Base-by-base conservation (phyloP, 371 early-diverging fungal species). In the Lichtheimia corymbifera region DNA sequence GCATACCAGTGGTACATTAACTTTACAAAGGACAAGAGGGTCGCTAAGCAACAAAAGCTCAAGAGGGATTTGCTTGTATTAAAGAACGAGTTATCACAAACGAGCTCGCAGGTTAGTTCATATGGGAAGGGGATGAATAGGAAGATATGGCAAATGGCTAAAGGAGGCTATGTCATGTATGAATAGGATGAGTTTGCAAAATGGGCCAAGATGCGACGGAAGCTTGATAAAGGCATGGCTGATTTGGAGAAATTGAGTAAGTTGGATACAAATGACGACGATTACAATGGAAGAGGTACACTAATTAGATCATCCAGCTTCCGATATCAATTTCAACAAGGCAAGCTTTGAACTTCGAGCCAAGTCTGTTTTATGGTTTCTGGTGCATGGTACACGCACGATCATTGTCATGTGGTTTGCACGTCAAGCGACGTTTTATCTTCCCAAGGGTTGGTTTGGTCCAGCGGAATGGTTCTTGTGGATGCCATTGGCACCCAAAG, bases 191-290 rank as follows among this genome's bases (percentile, higher is more conserved):
- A 95, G 72, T 97, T 97, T 84, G 93, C 97, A 17, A 91, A 89
- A 71, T 97, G 97, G 97, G 97, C 96, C 45, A 95, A 93, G 75
- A 74, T 95, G 69, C 83, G 94, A 47, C 83, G 97, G 69, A 83
- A 85, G 62, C 82, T 93, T 58, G 97, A 96, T 72, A 87, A 85
- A 53, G 73, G 76, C 35, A 72, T 83, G 55, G 80, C 82, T 14
- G 87, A 88, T 53, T 69, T 83, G 22, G 90, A 91, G 24, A 80
- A 84, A 59, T 40, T 84, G 52, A 78, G 88, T 88, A 84, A 67
- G 79, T 43, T 35, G 35, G 35, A 11, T n/a, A n/a, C 15, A 47
- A 59, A 13, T n/a, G 17, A 15, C 2, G 28, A 22, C 14, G 4
- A 50, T 7, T 22, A 25, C 12, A 17, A 20, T 25, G 18, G 22